Conservation (phyloP, 352 stramenopile species). For the Globisporangium abappressorium region DNA sequence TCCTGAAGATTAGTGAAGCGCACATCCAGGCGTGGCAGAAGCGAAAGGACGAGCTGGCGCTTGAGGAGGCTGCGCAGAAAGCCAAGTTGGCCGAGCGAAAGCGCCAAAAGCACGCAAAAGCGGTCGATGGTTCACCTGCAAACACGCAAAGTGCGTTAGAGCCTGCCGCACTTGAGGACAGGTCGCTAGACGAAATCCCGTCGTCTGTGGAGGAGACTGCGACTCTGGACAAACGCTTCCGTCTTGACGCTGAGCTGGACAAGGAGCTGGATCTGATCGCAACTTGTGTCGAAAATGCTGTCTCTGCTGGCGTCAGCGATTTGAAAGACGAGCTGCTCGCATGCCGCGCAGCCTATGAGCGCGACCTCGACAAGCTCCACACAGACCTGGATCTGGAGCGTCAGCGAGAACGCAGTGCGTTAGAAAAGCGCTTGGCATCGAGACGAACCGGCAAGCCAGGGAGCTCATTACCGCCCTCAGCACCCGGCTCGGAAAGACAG, state of each 20-base stretch:
- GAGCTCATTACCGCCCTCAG: not conserved
- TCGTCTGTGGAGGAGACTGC: not conserved
- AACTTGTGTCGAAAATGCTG: not conserved
- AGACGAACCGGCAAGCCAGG: not conserved
- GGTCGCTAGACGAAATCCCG: not conserved
- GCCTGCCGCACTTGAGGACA: not conserved
- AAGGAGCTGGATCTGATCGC: slow-evolving; percentile 7
- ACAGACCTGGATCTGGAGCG: not conserved
- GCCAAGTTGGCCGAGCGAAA: not conserved
- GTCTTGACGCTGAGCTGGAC: slow-evolving; percentile 2
- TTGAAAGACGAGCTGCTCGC: not conserved
- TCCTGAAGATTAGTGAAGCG: slow-evolving; percentile 4
- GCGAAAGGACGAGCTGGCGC: not conserved
- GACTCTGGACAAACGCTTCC: not conserved
- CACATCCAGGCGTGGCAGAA: slow-evolving; percentile 4
- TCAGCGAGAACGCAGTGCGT: not conserved
- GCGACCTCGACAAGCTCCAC: not conserved
- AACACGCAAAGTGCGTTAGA: not conserved
- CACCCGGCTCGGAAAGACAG: not conserved
- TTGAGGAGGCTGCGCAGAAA: not conserved
- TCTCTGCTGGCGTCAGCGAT: not conserved
- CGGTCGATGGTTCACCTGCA: not conserved
- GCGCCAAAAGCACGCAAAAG: not conserved
- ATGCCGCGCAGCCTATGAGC: not conserved
- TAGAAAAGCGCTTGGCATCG: not conserved